Evolutionary conservation across 202 grass and related monocot genomes (phyloP), one percentile per base, ranked within the genome.

Genomic region (Panicum virgatum): DNA sequence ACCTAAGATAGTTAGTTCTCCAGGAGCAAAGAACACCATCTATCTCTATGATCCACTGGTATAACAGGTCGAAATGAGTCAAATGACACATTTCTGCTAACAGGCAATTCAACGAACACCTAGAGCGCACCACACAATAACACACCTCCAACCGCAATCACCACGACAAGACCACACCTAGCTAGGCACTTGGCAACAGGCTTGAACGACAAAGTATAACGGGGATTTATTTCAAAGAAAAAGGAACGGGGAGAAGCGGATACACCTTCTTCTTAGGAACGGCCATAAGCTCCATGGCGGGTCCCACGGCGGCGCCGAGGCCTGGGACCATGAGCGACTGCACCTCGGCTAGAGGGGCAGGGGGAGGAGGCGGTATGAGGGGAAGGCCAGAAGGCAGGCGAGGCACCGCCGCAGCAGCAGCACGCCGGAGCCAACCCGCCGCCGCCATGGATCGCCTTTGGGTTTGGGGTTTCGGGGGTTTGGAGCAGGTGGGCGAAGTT

Each of bases 251-350:
- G 15, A 69, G 72, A 72, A 65, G 38, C 9, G 70, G 67, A n/a
- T 2, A 57, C 2, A 95, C 96, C 87, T 98, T 98, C 75, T 98
- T 98, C 89, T 95, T 98, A 50, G 96, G 96, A 7, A 98, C 92
- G 48, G 96, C 96, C 92, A 98, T 95, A 85, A 98, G 96, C 62
- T 98, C 92, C 90, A 98, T 86, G 32, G 92, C 77, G 25, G 66
- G 52, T 16, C 37, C 77, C 50, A 64, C 45, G 38, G 19, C 82
- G 29, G 84, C 86, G 66, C 65, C 73, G 58, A 82, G 84, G 80
- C 85, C 58, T 7, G 90, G 59, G 69, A 95, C 61, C 37, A 80
- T 30, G 61, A 60, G 70, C 6, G 57, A 87, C 58, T 76, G 81
- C 20, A 82, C 67, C 72, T 73, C 58, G 3, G 72, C 18, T 65